Evolutionary conservation across 306 rosid species (phyloP).

Genomic region (Rosa lucieae): DNA sequence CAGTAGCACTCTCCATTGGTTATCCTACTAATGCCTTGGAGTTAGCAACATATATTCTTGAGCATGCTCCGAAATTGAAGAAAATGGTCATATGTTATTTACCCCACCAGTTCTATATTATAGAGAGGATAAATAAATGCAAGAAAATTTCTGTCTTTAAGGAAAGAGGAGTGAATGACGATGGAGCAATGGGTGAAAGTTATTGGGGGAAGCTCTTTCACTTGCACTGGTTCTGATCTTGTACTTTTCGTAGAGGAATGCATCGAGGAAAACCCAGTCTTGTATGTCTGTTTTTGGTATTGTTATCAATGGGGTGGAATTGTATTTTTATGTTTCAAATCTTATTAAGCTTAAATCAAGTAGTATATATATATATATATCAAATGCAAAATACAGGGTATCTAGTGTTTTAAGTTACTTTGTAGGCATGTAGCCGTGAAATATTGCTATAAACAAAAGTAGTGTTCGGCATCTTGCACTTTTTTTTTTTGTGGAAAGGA

Average conservation of each 20-base stretch:
- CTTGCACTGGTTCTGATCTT: background rate
- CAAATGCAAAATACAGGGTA: background rate
- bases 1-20: background rate
- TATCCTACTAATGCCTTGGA: background rate
- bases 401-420: background rate
- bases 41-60: background rate
- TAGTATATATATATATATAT: background rate
- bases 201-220: background rate
- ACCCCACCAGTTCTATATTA: background rate
- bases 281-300: background rate
- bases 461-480: no score
- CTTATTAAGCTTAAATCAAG: background rate
- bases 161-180: background rate
- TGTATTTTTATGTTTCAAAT: background rate
- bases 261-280: background rate
- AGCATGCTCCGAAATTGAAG: slow-evolving; percentile 11
- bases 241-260: background rate
- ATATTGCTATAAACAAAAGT: background rate
- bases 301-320: background rate
- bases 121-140: background rate
- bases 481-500: no score
- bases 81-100: slow-evolving; percentile 5
- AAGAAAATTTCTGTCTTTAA: background rate
- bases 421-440: background rate
- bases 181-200: background rate